Base-by-base conservation (phyloP, 2,329 filamentous ascomycete genomes). In the Cercospora sp. region DNA sequence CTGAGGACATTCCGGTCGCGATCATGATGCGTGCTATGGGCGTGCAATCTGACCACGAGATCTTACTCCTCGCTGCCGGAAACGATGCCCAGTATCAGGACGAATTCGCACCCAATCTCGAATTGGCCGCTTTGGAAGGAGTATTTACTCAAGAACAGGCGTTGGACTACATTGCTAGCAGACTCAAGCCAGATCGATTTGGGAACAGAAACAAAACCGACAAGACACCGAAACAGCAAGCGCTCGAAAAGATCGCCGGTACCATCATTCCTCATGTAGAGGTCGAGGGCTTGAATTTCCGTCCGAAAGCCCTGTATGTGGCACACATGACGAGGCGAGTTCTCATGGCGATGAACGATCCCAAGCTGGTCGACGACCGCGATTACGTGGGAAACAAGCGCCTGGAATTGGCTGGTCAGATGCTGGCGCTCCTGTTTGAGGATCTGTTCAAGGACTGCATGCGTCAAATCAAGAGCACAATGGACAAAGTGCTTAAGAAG, bases 351-450 rank as follows among this genome's bases (percentile, higher is more conserved):
- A 90, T 93, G 76, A 91, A 95, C 68, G 92, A 99, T 76, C 88
- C 91, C 1, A 93, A 91, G 66, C 84, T 98, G 63, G 93, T 99
- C 1, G 95, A 99, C 74, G 95, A 99, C 78, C 88, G 95, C 77
- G 96, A 99, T 81, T 99, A 98, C 76, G 93, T 99, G 31, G 95
- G 95, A 72, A 99, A 99, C 82, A 99, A 99, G 82, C 89, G 95
- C 68, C 84, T 99, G 53, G 95, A 99, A 79, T 80, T 99, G 80
- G 96, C 96, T 64, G 95, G 95, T 0, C 95, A 98, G 80, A 89
- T 99, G 78, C 83, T 99, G 69, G 94, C 95, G 3, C 85, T 99
- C 0, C 85, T 99, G 0, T 99, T 99, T 73, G 96, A 99, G 80
- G 96, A 99, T 84, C 82, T 97, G 68, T 99, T 99, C 87, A 99